Conservation (phyloP, 2,329 filamentous ascomycete genomes). For the Alternaria consortialis region DNA sequence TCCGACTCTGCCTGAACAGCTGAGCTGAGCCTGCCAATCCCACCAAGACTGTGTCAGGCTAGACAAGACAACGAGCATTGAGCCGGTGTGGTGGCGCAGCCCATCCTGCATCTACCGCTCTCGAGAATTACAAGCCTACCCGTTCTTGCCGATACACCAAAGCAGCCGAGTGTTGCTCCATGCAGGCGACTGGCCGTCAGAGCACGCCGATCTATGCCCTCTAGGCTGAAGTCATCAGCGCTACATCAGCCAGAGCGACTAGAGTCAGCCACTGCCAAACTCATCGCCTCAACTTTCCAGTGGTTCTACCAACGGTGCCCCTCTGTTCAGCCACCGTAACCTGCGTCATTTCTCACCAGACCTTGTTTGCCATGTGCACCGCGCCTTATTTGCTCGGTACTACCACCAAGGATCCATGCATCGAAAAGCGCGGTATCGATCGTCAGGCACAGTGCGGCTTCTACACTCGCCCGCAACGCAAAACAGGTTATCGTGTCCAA, state of each 20-base stretch:
- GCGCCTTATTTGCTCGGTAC: slow-evolving; percentile 12
- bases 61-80: slow-evolving; percentile 9
- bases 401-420: slow-evolving; percentile 7
- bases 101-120: slow-evolving; percentile 1
- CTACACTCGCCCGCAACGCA: slow-evolving; percentile 1
- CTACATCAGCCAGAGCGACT: background rate
- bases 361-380: slow-evolving; percentile 21
- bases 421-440: slow-evolving; percentile 12
- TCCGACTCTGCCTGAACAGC: background rate
- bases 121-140: slow-evolving; percentile 4
- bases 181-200: background rate
- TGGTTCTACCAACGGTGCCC: slow-evolving; percentile 4
- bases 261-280: slow-evolving; percentile 12
- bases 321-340: slow-evolving; percentile 14
- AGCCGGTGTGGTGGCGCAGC: slow-evolving; percentile 21
- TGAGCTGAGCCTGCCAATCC: slow-evolving; percentile 12
- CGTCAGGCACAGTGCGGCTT: slow-evolving; percentile 17
- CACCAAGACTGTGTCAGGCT: slow-evolving; percentile 10
- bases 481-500: slow-evolving; percentile 1
- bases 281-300: slow-evolving; percentile 2
- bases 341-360: slow-evolving; percentile 14
- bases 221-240: background rate
- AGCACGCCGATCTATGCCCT: slow-evolving; percentile 1
- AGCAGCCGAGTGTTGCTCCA: slow-evolving; percentile 5
- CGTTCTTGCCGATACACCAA: background rate